Percentiles rank a stretch among this genome's conserved stretches.
Conservation (phyloP, 495 filamentous ascomycete genomes). For the Apiosordaria backusii region DNA sequence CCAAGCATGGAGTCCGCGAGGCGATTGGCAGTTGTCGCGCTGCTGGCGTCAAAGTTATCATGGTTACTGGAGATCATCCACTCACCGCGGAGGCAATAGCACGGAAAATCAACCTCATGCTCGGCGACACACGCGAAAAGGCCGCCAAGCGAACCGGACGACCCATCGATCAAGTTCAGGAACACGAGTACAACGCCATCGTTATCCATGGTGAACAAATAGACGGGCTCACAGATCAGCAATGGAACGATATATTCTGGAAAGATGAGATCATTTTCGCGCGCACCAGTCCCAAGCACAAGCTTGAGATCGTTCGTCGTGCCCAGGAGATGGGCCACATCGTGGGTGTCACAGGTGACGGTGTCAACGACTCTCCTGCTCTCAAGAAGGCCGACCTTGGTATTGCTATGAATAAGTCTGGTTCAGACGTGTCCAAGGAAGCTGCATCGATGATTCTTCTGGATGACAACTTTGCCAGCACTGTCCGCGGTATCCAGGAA, state of each 20-base stretch:
- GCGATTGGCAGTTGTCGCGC: constrained; percentile 50
- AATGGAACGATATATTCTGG: constrained; percentile 57
- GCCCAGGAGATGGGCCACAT: constrained; percentile 50
- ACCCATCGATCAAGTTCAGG: constrained; percentile 33
- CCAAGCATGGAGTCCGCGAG: constrained; percentile 60
- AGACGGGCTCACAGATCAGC: constrained; percentile 58
- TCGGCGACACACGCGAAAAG: constrained; percentile 33
- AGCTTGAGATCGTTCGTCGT: constrained; percentile 72
- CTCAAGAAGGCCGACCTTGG: constrained; percentile 79
- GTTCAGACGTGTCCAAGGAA: constrained; percentile 83
- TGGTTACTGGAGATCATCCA: constrained; percentile 65
- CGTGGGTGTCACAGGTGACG: constrained; percentile 86
- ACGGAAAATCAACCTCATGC: constrained; percentile 41
- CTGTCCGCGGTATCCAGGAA: constrained; percentile 62
- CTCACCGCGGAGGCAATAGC: constrained; percentile 62
- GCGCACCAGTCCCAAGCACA: constrained; percentile 67
- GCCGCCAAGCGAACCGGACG: constrained; percentile 26
- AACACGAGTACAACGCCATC: constrained; percentile 27
- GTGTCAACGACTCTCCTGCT: constrained; percentile 82
- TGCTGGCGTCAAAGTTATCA: constrained; percentile 58
- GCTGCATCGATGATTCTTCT: constrained; percentile 77
- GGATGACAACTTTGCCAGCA: constrained; percentile 82
- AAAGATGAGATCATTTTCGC: constrained; percentile 52
- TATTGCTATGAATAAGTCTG: constrained; percentile 76
- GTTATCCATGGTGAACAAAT: constrained; percentile 71